Base-by-base conservation (phyloP, 768 basidiomycete genomes). In the Asterophora parasitica region DNA sequence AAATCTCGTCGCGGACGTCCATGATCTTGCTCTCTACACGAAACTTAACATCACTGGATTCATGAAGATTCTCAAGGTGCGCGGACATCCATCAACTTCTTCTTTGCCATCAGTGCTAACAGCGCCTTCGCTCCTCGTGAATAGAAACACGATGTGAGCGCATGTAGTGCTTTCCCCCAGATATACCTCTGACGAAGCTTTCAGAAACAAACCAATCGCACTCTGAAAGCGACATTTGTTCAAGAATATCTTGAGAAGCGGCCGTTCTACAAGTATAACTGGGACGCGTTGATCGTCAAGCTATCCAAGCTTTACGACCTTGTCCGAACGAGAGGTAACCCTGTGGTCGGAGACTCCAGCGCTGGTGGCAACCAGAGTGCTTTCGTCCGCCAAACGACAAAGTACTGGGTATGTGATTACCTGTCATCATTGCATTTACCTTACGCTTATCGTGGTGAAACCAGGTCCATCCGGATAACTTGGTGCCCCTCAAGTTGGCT, bases 21-120 rank as follows among this genome's bases (percentile, higher is more conserved):
- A 93, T 56, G 90, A 92, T 64, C 76, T 94, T 33, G 92, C 93
- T 1, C 72, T 97, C 26, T 78, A 94, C 63, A 94, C 95, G 3
- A 98, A 98, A 64, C 79, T 98, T 46, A 98, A 98, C 64, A 93
- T 97, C 60, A 97, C 96, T 1, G 96, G 96, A 8, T 99, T 99
- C 65, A 88, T 97, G 77, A 99, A 99, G 71, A 97, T 97, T 52
- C 74, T 97, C 52, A 97, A 98, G 78, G 88, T 86, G 50, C 23
- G 0, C 30, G 34, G 15, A n/a, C n/a, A n/a, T n/a, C n/a, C 12
- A 15, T 23, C 31, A 32, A 10, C 16, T 31, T 17, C 9, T 10
- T 39, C 19, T 2, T 47, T 27, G 39, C 19, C 16, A n/a, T n/a
- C 6, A 26, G 12, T 26, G 28, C 16, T 42, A n/a, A 41, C 23